phyloP scores from a whole-genome alignment of 2,329 filamentous ascomycete species.

The Akanthomyces lecanii region DNA sequence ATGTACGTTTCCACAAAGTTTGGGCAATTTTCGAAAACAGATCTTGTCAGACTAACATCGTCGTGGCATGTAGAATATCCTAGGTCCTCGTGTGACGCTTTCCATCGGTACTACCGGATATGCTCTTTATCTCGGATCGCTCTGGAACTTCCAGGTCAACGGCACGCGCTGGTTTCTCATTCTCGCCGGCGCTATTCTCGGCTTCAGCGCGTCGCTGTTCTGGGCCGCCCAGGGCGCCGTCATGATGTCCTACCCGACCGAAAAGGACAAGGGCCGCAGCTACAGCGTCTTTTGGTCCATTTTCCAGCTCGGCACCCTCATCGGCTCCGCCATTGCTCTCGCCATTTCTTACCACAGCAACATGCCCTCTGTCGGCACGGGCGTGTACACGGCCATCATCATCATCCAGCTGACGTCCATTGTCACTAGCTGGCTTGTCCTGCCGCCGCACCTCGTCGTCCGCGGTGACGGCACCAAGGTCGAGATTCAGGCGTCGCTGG shows the following conservation, averaged over 20 bases:
- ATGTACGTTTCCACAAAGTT: slow-evolving; percentile 27
- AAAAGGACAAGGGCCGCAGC: slow-evolving; percentile 72
- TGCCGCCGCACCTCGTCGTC: slow-evolving; percentile 18
- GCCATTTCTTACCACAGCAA: slow-evolving; percentile 21
- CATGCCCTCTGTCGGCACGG: slow-evolving; percentile 23
- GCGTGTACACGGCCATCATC: slow-evolving; percentile 26
- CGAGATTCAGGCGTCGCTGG: slow-evolving; percentile 10
- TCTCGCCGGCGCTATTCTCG: slow-evolving; percentile 66
- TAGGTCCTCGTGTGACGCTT: slow-evolving; percentile 62
- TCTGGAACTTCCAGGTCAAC: slow-evolving; percentile 63
- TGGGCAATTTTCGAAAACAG: too few species aligned
- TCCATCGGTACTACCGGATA: slow-evolving; percentile 68
- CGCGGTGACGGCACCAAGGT: slow-evolving; percentile 18
- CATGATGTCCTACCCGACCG: slow-evolving; percentile 78
- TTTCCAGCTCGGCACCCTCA: slow-evolving; percentile 80
- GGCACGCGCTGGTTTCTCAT: slow-evolving; percentile 62
- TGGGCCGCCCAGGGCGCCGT: slow-evolving; percentile 74
- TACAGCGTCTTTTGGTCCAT: slow-evolving; percentile 87
- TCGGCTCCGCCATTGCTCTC: slow-evolving; percentile 52
- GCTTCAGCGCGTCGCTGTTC: slow-evolving; percentile 66
- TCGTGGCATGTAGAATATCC: slow-evolving; percentile 45
- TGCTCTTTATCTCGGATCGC: slow-evolving; percentile 62
- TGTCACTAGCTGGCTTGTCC: slow-evolving; percentile 19
- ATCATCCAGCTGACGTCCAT: slow-evolving; percentile 22
- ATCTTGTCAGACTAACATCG: neutral